Base-by-base conservation (phyloP, 495 filamentous ascomycete genomes). In the Penicillium robsamsonii region DNA sequence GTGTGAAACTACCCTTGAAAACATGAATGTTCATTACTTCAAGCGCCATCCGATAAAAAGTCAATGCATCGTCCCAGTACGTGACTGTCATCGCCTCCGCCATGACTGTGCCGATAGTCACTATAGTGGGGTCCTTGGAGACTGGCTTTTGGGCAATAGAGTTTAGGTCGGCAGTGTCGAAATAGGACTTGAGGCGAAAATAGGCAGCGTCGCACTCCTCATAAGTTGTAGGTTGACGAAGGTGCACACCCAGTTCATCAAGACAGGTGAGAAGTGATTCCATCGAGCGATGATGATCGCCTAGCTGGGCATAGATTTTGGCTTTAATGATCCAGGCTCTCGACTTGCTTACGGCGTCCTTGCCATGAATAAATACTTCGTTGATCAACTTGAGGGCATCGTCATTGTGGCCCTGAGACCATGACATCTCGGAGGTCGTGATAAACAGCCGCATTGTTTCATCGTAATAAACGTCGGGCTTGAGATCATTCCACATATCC, bases 181-280 rank as follows among this genome's bases (percentile, higher is more conserved):
- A 71, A 55, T 79, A 76, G 4, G 76, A 56, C 35, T 81, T 77
- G 20, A 95, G 63, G 7, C 76, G 71, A 54, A 82, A 77, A 61
- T 91, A 96, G 24, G 84, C 77, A 29, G 68, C 65, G 63, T 96
- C 92, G 66, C 90, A 94, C 53, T 87, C 80, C 53, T 90, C 87
- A 62, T 82, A 89, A 2, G 80, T 85, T 2, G 87, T 84, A 7
- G 84, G 66, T n/a, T 79, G 70, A 29, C 86, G 81, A 48, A 94
- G 73, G 17, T 81, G 70, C 33, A 90, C 75, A 18, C 80, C 89
- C 13, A 94, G 71, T 29, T 88, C 84, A 29, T 72, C 73, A 45
- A 96, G 71, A 55, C 87, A 89, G 35, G 81, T 78, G 51, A 85
- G 84, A 29, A 96, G 66, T 2, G 83, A 77, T 43, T 79, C 70